Percentiles rank a stretch among this genome's conserved stretches.
These are phyloP conservation scores for Boechera stricta DNA, from an alignment of 345 rosid species.

Conservation along the genomic window DNA sequence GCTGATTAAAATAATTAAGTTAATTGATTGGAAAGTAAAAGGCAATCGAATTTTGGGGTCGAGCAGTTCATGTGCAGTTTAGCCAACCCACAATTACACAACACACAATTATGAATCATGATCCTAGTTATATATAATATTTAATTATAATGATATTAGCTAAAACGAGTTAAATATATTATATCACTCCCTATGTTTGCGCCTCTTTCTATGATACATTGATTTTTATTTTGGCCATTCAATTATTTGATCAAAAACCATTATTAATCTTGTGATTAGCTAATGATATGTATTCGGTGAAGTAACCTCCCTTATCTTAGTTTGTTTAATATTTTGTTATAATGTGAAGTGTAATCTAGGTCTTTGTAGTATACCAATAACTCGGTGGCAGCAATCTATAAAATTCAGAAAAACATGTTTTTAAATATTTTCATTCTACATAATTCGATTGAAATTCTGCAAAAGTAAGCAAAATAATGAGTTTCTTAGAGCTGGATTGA, in stretches of 20 bases:
- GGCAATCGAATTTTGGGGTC: conserved; percentile 36
- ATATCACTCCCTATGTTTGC: conserved; percentile 41
- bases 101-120: conserved; percentile 44
- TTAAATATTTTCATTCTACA: neutral
- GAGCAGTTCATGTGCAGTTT: conserved; percentile 51
- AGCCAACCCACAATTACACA: conserved; percentile 51
- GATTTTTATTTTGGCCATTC: conserved; percentile 17
- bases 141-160: conserved; percentile 12
- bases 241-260: conserved; percentile 42
- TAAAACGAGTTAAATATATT: conserved; percentile 1
- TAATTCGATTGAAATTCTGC: neutral
- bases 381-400: conserved; percentile 16
- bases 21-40: conserved; percentile 42
- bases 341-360: conserved; percentile 1
- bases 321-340: conserved; percentile 17
- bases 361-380: conserved; percentile 10
- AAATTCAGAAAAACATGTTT: neutral
- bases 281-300: conserved; percentile 42
- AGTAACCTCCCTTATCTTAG: conserved; percentile 28
- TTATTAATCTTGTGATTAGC: conserved; percentile 44
- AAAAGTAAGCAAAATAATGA: conserved; percentile 10
- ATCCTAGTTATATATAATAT: conserved; percentile 24
- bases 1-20: conserved; percentile 29
- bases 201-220: conserved; percentile 41
- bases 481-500: conserved; percentile 4